Percentiles rank a stretch among this genome's conserved stretches.
Conservation (phyloP, 345 rosid genomes). For the Populus nigra region DNA sequence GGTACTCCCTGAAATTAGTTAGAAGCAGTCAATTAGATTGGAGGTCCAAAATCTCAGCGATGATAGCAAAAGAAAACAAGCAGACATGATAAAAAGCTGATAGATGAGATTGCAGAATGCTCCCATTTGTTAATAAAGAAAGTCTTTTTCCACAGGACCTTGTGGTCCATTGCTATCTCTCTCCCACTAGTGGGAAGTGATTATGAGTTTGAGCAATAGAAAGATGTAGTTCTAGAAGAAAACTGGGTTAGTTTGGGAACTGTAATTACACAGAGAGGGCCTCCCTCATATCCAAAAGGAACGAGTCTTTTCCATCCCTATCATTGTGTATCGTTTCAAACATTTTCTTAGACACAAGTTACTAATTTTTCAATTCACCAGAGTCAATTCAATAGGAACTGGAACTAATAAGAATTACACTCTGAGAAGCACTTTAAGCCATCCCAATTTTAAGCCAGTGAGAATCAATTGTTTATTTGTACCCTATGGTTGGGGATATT, state of each 20-base stretch:
- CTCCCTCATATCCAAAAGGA: not conserved
- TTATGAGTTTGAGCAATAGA: not conserved
- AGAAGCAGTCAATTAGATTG: not conserved
- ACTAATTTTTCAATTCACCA: not conserved
- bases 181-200: not conserved
- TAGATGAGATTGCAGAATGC: not conserved
- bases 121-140: not conserved
- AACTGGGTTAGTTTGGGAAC: not conserved
- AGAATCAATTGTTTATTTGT: not conserved
- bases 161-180: not conserved
- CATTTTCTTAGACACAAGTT: not conserved
- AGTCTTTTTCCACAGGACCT: not conserved
- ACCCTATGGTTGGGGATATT: not conserved
- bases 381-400: not conserved
- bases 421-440: not conserved
- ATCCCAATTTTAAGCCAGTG: not conserved
- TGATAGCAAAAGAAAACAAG: not conserved
- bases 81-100: not conserved
- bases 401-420: not conserved
- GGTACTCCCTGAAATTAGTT: slow-evolving; percentile 53
- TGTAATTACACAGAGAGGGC: not conserved
- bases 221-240: not conserved
- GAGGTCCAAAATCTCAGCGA: slow-evolving; percentile 8
- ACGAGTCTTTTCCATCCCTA: not conserved
- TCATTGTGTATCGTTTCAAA: not conserved